Conservation (phyloP, 2,329 filamentous ascomycete genomes). For the Colletotrichum simmondsii region DNA sequence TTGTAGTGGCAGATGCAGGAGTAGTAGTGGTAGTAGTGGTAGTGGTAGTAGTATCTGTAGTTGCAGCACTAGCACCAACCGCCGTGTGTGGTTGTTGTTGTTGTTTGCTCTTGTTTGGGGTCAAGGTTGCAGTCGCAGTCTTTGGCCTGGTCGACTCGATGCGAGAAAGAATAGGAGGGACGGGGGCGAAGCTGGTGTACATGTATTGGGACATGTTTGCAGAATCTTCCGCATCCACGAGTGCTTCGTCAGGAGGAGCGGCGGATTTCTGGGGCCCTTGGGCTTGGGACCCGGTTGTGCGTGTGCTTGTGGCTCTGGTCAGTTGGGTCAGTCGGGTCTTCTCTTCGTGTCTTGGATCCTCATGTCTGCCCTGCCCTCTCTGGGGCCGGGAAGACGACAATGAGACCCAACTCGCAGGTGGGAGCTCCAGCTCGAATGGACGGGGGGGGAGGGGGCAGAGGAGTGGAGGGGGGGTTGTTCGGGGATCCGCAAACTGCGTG, state of each 20-base stretch:
- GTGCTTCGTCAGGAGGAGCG: slow-evolving; percentile 1
- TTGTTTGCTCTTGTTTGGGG: not conserved
- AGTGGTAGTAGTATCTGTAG: not conserved
- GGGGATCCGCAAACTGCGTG: slow-evolving; percentile 3
- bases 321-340: slow-evolving; percentile 17
- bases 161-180: slow-evolving; percentile 33
- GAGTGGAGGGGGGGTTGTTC: not conserved
- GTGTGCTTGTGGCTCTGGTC: slow-evolving; percentile 3
- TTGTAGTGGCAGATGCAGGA: not conserved
- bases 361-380: slow-evolving; percentile 17
- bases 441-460: not conserved
- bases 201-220: slow-evolving; percentile 36
- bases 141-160: slow-evolving; percentile 19
- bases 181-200: slow-evolving; percentile 34
- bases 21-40: not conserved
- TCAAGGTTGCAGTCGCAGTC: slow-evolving; percentile 5
- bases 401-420: slow-evolving; percentile 26
- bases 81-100: not conserved
- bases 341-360: slow-evolving; percentile 18
- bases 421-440: slow-evolving; percentile 20
- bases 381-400: slow-evolving; percentile 27
- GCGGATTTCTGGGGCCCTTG: slow-evolving; percentile 9
- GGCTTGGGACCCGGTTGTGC: not conserved
- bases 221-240: slow-evolving; percentile 18
- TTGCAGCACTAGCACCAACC: not conserved